Evolutionary conservation across 768 basidiomycete species (phyloP).

Genomic region (Rhodosporidiobolus odoratus): DNA sequence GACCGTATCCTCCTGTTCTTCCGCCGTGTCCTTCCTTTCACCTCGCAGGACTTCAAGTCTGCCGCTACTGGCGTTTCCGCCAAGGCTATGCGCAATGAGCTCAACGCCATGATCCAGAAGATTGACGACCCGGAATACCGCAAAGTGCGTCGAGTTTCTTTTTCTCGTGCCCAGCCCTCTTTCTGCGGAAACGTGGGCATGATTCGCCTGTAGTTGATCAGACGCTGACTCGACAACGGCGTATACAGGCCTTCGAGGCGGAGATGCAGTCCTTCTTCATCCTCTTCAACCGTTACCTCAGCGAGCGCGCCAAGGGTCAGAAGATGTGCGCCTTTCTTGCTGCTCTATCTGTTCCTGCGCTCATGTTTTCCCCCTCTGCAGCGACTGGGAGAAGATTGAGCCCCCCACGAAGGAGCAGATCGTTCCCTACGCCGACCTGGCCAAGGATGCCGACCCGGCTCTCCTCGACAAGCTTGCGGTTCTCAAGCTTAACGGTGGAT

Average conservation of each 20-base stretch:
- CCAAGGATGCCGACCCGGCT: slow-evolving; percentile 56
- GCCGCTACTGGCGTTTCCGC: slow-evolving; percentile 88
- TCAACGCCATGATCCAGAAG: slow-evolving; percentile 82
- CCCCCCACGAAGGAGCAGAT: slow-evolving; percentile 81
- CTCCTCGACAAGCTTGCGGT: slow-evolving; percentile 89
- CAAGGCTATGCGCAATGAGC: slow-evolving; percentile 97
- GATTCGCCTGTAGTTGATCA: no score
- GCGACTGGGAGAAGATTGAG: slow-evolving; percentile 84
- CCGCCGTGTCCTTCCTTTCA: background rate
- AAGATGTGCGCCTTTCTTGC: slow-evolving; percentile 61
- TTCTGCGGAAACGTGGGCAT: no score
- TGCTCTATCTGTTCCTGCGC: background rate
- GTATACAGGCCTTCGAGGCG: slow-evolving; percentile 70
- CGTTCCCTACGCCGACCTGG: slow-evolving; percentile 70
- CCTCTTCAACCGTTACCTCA: slow-evolving; percentile 89
- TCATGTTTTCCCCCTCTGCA: slow-evolving; percentile 43
- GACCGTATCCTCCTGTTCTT: background rate
- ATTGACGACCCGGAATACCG: slow-evolving; percentile 73
- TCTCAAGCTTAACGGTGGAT: slow-evolving; percentile 78
- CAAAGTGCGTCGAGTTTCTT: slow-evolving; percentile 63
- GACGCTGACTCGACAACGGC: background rate
- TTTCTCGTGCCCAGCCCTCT: background rate
- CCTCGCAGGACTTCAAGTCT: slow-evolving; percentile 55
- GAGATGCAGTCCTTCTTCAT: slow-evolving; percentile 97
- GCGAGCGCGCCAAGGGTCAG: slow-evolving; percentile 75